Base-by-base conservation (phyloP, 2,329 filamentous ascomycete genomes). In the Diaporthe humulicola region DNA sequence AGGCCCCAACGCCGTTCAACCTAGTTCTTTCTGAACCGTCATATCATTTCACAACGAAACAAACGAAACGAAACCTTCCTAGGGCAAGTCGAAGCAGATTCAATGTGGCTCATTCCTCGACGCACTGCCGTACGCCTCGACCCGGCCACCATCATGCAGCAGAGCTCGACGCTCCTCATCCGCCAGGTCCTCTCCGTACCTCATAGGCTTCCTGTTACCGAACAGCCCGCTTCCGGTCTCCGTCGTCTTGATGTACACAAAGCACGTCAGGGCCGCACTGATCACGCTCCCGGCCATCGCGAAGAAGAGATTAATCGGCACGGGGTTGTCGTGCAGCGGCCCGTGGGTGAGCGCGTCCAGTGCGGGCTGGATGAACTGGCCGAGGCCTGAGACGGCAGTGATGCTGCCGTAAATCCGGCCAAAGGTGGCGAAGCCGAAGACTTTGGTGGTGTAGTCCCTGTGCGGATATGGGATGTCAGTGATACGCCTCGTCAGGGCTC, bases 401-500 rank as follows among this genome's bases (percentile, higher is more conserved):
- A 95, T 90, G 5, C 93, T 88, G 19, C 94, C 94, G 81, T 95
- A 95, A 19, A 96, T 93, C 75, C 94, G 94, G 15, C 93, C 93
- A 76, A 95, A 95, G 0, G 93, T 95, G n/a, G 90, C 88, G 80
- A 95, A 95, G 3, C 94, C 75, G 78, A 95, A 95, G 3, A 95
- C 93, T 81, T 95, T 95, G n/a, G 93, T 93, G 0, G 91, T 88
- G 80, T 95, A 95, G 82, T 95, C 93, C 6, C 86, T 87, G n/a
- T 4, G 14, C 2, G 10, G 28, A 19, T 4, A 38, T 6, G 12
- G 10, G 28, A 19, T n/a, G 30, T 52, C 17, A 60, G 38, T 45
- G 7, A 3, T 12, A 6, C 5, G 14, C 19, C 9, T 22, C 6
- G 4, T 50, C n/a, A 6, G 10, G n/a, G n/a, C 8, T 50, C n/a